Conservation (phyloP, 371 early-diverging fungal genomes). For the Chytridiales sp. region DNA sequence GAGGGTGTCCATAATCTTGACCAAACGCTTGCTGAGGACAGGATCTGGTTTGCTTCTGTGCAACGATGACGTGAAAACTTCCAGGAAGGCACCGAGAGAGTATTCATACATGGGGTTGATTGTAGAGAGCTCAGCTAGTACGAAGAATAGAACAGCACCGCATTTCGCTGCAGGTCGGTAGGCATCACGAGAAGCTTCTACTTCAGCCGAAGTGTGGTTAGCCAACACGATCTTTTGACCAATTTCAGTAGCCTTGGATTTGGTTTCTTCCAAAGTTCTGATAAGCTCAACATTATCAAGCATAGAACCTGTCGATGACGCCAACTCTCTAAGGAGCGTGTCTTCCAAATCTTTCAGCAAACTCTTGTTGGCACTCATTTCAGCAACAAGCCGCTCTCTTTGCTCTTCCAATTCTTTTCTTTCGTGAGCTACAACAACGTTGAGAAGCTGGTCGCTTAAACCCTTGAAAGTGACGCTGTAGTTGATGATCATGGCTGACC, state of each 20-base stretch:
- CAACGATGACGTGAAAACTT: slow-evolving; percentile 54
- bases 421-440: slow-evolving; percentile 61
- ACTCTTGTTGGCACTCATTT: slow-evolving; percentile 58
- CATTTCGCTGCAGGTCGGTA: slow-evolving; percentile 60
- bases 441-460: slow-evolving; percentile 59
- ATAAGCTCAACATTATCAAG: slow-evolving; percentile 63
- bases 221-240: slow-evolving; percentile 57
- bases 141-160: slow-evolving; percentile 62
- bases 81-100: slow-evolving; percentile 57
- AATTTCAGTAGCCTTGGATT: slow-evolving; percentile 62
- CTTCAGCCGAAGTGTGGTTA: slow-evolving; percentile 60
- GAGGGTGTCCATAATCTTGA: slow-evolving; percentile 58
- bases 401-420: slow-evolving; percentile 62
- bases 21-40: slow-evolving; percentile 50
- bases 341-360: slow-evolving; percentile 59
- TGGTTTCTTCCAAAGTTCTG: slow-evolving; percentile 60
- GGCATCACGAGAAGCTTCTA: slow-evolving; percentile 57
- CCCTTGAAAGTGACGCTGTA: slow-evolving; percentile 64
- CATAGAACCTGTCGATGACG: slow-evolving; percentile 61
- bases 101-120: slow-evolving; percentile 68
- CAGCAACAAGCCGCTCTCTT: slow-evolving; percentile 52
- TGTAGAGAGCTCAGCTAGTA: slow-evolving; percentile 55
- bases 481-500: slow-evolving; percentile 62
- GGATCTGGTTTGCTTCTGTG: slow-evolving; percentile 58
- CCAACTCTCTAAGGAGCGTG: slow-evolving; percentile 56